These are phyloP conservation scores for Quercus phellos DNA, from an alignment of 331 rosid species.

Conservation along the genomic window DNA sequence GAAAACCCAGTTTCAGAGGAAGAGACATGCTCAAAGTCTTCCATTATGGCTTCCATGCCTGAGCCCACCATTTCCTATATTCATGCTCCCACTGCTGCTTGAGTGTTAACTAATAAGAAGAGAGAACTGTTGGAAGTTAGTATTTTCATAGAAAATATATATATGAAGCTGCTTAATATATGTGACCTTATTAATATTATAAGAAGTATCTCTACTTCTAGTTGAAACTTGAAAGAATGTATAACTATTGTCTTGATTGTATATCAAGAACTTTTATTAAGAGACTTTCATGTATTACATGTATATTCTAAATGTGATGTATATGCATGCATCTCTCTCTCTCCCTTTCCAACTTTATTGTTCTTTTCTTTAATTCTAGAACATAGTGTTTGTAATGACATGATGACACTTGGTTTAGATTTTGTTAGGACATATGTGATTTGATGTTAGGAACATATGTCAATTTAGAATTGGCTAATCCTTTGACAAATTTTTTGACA, in stretches of 20 bases:
- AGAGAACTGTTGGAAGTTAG: background rate
- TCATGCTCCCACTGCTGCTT: conserved; percentile 62
- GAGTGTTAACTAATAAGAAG: background rate
- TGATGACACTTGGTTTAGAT: too few species aligned
- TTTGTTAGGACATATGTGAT: too few species aligned
- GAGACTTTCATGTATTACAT: background rate
- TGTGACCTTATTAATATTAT: background rate
- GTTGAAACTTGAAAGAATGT: background rate
- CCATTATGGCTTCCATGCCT: conserved; percentile 48
- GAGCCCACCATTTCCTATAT: conserved; percentile 36
- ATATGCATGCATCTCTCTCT: too few species aligned
- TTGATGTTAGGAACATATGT: too few species aligned
- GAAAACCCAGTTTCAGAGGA: conserved; percentile 22
- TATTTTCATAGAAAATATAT: conserved; percentile 7
- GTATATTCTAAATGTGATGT: background rate
- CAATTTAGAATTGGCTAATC: too few species aligned
- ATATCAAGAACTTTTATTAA: background rate
- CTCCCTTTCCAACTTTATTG: too few species aligned
- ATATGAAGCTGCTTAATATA: background rate
- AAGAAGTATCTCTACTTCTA: background rate
- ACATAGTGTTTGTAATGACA: too few species aligned
- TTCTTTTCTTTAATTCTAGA: too few species aligned
- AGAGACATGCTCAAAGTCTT: conserved; percentile 32
- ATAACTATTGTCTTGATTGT: background rate
- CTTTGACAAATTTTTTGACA: too few species aligned